Evolutionary conservation across 441 rosid genomes (phyloP).

Genomic region (Syzygium syzygioides): DNA sequence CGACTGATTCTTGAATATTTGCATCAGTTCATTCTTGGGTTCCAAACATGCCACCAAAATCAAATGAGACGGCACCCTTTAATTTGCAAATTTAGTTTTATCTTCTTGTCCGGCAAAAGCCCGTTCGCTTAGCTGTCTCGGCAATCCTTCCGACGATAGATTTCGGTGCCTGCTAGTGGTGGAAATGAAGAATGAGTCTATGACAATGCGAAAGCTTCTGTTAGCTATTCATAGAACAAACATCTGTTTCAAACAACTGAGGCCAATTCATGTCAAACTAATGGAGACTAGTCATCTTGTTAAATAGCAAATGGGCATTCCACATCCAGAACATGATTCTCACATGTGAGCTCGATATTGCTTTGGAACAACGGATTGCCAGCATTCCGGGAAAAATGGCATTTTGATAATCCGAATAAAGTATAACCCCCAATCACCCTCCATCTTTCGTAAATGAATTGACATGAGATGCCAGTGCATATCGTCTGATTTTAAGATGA

Average conservation of each 20-base stretch:
- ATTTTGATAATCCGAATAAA: background rate
- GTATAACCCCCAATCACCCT: background rate
- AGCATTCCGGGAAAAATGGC: background rate
- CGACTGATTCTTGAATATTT: no score
- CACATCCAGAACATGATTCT: background rate
- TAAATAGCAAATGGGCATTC: background rate
- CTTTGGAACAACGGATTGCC: background rate
- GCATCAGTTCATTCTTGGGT: no score
- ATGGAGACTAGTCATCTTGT: background rate
- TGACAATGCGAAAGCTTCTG: no score
- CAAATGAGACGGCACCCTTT: no score
- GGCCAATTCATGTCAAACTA: background rate
- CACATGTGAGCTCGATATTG: background rate
- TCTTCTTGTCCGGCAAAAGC: no score
- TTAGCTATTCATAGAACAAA: background rate
- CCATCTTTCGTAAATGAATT: background rate
- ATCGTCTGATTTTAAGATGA: background rate
- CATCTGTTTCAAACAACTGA: fast-evolving
- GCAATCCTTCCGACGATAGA: no score
- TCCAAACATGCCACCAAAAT: no score
- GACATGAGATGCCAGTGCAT: background rate
- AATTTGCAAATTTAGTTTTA: no score
- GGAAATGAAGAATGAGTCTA: no score
- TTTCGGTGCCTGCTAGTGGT: no score
- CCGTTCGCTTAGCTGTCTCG: no score